phyloP scores from a whole-genome alignment of 164 flowering plant species.

The Buxus sempervirens region DNA sequence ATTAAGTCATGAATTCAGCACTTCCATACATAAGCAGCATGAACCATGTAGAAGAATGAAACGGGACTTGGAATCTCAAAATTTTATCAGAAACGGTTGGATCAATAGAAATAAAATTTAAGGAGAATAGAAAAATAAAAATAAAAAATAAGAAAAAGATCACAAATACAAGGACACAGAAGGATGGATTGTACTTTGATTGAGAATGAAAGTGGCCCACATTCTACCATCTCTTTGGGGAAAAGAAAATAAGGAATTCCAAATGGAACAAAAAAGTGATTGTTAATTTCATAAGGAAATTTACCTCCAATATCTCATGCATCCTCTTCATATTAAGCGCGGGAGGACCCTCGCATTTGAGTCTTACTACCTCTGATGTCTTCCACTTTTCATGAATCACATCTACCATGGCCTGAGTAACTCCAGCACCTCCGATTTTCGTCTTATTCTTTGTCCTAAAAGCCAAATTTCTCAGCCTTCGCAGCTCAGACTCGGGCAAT shows the following conservation, averaged over 20 bases:
- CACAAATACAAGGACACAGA: too few species aligned
- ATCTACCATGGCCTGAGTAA: conserved; percentile 71
- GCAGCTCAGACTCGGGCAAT: conserved; percentile 66
- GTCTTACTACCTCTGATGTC: conserved; percentile 63
- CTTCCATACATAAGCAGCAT: too few species aligned
- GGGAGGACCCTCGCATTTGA: conserved; percentile 72
- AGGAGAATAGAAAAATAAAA: too few species aligned
- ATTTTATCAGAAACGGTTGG: too few species aligned
- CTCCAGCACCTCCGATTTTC: conserved; percentile 65
- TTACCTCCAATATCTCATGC: conserved; percentile 96
- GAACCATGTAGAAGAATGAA: too few species aligned
- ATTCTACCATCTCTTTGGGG: neutral
- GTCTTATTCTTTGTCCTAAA: conserved; percentile 52
- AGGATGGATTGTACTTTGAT: neutral
- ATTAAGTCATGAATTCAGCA: too few species aligned
- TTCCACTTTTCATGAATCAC: conserved; percentile 82
- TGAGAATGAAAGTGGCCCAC: neutral
- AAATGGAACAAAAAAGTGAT: neutral
- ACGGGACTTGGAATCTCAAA: too few species aligned
- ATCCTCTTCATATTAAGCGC: conserved; percentile 90
- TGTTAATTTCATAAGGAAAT: conserved; percentile 16
- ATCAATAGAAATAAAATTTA: too few species aligned
- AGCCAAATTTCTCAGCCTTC: conserved; percentile 70
- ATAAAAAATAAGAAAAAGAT: too few species aligned
- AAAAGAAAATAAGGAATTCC: neutral